These are phyloP conservation scores for Musa beccarii DNA, from an alignment of 176 grass and related monocot genomes.

Conservation along the genomic window DNA sequence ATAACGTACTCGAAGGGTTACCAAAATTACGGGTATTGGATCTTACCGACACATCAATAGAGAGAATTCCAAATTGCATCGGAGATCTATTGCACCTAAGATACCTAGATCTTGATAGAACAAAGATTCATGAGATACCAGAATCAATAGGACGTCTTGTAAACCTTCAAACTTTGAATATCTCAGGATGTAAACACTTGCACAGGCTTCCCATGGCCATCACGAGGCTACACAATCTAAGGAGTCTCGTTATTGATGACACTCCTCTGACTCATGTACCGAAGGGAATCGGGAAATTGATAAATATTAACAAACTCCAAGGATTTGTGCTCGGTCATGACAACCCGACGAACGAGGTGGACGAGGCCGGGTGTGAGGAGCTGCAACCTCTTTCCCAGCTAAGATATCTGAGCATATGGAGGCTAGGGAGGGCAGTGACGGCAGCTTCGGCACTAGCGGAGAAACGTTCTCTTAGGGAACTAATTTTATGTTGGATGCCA, in stretches of 20 bases:
- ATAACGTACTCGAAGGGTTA: background rate
- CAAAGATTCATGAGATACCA: no score
- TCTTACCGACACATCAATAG: background rate
- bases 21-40: slow-evolving; percentile 9
- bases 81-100: slow-evolving; percentile 23
- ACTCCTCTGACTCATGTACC: background rate
- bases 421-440: slow-evolving; percentile 49
- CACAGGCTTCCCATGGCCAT: slow-evolving; percentile 1
- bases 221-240: slow-evolving; percentile 1
- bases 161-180: no score
- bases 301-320: background rate
- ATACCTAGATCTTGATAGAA: background rate
- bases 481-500: slow-evolving; percentile 45
- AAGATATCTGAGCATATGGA: slow-evolving; percentile 51
- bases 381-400: slow-evolving; percentile 49
- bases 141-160: no score
- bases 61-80: background rate
- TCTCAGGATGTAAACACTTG: background rate
- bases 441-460: slow-evolving; percentile 31
- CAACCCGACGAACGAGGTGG: slow-evolving; percentile 19
- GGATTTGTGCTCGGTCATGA: slow-evolving; percentile 27
- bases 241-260: background rate
- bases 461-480: slow-evolving; percentile 51
- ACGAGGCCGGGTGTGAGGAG: slow-evolving; percentile 32
- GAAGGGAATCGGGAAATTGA: slow-evolving; percentile 1